Base-by-base conservation (phyloP, 2,329 filamentous ascomycete genomes). In the Apiospora sp. region DNA sequence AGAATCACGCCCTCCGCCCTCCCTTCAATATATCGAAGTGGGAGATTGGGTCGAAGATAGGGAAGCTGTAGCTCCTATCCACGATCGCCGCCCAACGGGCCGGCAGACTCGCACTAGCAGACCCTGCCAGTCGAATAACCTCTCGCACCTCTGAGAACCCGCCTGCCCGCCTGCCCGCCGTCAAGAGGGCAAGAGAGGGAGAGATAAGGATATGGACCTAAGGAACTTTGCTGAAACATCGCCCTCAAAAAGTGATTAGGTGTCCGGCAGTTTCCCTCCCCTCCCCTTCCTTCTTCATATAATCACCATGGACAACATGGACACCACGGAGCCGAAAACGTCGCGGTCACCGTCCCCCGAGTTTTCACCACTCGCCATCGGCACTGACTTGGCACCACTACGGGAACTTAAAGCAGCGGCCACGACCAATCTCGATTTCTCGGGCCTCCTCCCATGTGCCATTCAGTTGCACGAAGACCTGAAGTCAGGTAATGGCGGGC, bases 391-490 rank as follows among this genome's bases (percentile, higher is more conserved):
- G 34, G 83, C 88, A n/a, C 89, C 90, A n/a, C 83, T 92, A 16
- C 90, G 90, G 24, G 82, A 80, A 48, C 88, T 89, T 83, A 92
- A 91, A 81, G 78, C 83, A 1, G 87, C 89, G 24, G 86, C 86
- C 68, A 87, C 86, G 68, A 86, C 84, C 22, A 82, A 82, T 37
- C 82, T 90, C 70, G 85, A 89, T 78, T 96, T 98, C 79, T 92
- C 93, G 75, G 92, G 93, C 51, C 88, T 96, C 70, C 87, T 98
- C 46, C 83, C 86, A 27, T 85, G 88, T 68, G 91, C 93, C 14
- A 87, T 98, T 74, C 87, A 89, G 73, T 89, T 98, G 22, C 93
- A 94, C 78, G 95, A 98, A 82, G 95, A 98, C 82, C 88, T 98
- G 68, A 90, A 90, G 72, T 90, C 93, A 75, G 96, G 96, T 74